Conservation (phyloP, 2,329 filamentous ascomycete genomes). For the Chalara sp. region DNA sequence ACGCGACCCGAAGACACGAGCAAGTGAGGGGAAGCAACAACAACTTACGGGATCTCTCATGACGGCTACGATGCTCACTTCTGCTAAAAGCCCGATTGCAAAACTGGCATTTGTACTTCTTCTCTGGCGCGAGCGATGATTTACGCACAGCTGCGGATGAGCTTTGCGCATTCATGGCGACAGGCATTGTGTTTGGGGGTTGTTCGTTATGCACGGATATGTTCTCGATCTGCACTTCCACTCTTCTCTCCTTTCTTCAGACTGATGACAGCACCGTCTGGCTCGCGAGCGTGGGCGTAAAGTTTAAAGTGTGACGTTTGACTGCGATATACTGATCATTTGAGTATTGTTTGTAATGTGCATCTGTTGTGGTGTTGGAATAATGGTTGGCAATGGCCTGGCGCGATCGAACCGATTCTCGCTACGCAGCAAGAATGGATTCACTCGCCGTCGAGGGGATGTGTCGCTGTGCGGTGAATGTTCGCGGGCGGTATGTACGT, state of each 20-base stretch:
- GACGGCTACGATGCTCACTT: constrained; percentile 92
- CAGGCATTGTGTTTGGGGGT: constrained; percentile 51
- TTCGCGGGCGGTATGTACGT: constrained; percentile 19
- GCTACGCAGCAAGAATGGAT: constrained; percentile 15
- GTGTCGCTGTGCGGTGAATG: constrained; percentile 3
- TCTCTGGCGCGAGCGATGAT: constrained; percentile 72
- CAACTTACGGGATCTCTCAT: constrained; percentile 94
- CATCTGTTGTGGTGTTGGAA: constrained; percentile 43
- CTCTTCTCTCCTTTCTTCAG: constrained; percentile 18
- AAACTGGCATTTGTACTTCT: constrained; percentile 99
- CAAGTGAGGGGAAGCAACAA: constrained; percentile 18
- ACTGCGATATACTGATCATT: constrained; percentile 44
- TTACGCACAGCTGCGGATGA: constrained; percentile 69
- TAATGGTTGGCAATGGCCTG: constrained; percentile 29
- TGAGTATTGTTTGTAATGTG: constrained; percentile 42
- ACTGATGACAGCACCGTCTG: constrained; percentile 31
- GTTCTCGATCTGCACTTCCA: neutral
- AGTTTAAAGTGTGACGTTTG: constrained; percentile 62
- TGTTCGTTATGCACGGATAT: neutral
- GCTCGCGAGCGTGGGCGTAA: constrained; percentile 39
- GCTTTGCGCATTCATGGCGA: constrained; percentile 56
- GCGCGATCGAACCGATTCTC: constrained; percentile 20
- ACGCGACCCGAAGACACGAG: neutral
- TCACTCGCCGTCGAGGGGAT: constrained; percentile 16
- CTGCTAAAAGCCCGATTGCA: constrained; percentile 96